Evolutionary conservation across 371 early-diverging fungal genomes (phyloP), one percentile per base, ranked within the genome.

Genomic region (Mortierella sp.): DNA sequence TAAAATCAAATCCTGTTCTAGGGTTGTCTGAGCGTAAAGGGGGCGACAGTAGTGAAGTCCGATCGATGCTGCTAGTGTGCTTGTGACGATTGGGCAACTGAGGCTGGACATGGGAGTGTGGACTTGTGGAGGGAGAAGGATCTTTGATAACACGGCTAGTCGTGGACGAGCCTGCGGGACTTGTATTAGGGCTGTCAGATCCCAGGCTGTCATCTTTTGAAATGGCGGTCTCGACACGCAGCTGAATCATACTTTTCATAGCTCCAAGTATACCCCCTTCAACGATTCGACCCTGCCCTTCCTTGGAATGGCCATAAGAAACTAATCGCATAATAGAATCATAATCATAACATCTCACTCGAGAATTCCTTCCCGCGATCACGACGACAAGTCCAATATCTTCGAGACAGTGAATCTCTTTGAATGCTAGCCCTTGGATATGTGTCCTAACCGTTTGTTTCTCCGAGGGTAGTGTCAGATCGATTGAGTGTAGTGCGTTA

Each of bases 381-480:
- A 74, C 80, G 29, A 79, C 65, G 0, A 79, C 70, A 19, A 79
- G 61, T 4, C 80, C 80, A 64, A 79, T 64, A 2, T 79, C 74
- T 19, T 79, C 80, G 1, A 79, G 64, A 49, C 80, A 79, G 13
- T 79, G 80, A 40, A 79, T 79, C 68, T 79, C 80, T 31, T 73
- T 73, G 58, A 79, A 79, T 0, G 74, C 66, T 13, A 73, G 43
- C 3, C 80, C 80, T 34, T 74, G 74, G 53, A 79, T 79, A 56
- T 79, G 80, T 26, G 80, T 74, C 56, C 54, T 51, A 40, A 79
- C 47, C 9, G 58, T 43, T 22, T 73, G 79, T 26, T 60, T 61
- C 51, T 79, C 67, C 22, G 66, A 40, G 0, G 80, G 70, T 3
- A 74, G 56, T 2, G 79, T 79, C 28, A 79, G 63, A 56, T 79